Base-by-base conservation (phyloP, 768 basidiomycete species). In the Tricholoma matsutake region DNA sequence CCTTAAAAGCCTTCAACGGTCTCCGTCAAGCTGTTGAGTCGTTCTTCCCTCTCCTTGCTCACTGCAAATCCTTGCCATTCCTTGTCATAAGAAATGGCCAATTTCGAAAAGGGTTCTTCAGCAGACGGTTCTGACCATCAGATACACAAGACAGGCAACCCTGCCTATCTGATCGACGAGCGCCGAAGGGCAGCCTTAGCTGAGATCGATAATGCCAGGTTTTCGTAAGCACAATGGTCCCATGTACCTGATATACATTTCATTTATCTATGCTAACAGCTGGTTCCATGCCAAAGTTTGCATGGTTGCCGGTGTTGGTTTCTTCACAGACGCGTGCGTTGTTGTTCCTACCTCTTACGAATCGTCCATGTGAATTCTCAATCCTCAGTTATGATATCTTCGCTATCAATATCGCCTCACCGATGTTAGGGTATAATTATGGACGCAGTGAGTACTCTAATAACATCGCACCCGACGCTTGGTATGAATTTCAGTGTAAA, bases 281-380 rank as follows among this genome's bases (percentile, higher is more conserved):
- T 91, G 88, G 86, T 94, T 94, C 78, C 94, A 95, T 67, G 86
- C 88, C 59, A 94, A 92, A 73, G 81, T 87, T 62, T 85, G 84
- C 66, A 64, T 85, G 59, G 83, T 83, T 39, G 77, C 91, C 2
- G 92, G 94, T 66, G 89, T 89, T 9, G 94, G 94, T 28, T 95
- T 96, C 82, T 96, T 94, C 80, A 94, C 94, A 54, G 93, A 92
- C 76, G 86, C 88, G 83, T 86, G 65, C 66, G 83, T 73, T 0
- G 7, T 49, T n/a, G 22, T 58, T 51, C 29, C 35, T 37, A 51
- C 14, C 20, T 43, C 52, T 39, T 59, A 53, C 55, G 6, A 32
- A n/a, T 2, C 57, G 22, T 28, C 25, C 58, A 6, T 60, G 18
- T 49, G 39, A 37, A 32, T 25, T 56, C 13, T 49, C 22, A 29